Percentiles rank a stretch among this genome's conserved stretches.
Conservation (phyloP, 805 yeast genomes). For the Sporopachydermia lactativora region DNA sequence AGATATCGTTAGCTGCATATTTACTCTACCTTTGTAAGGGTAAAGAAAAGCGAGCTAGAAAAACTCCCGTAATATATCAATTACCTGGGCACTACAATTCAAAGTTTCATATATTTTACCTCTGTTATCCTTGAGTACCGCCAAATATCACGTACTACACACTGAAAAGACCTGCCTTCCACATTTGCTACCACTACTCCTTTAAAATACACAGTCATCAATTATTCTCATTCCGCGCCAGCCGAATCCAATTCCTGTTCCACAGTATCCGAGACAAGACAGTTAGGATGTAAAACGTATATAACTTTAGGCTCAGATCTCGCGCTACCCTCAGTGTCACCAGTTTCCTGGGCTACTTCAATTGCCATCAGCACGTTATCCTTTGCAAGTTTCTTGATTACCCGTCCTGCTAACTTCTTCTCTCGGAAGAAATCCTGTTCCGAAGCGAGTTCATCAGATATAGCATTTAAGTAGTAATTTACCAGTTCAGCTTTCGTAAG, state of each 20-base stretch:
- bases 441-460: conserved; percentile 53
- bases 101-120: no score
- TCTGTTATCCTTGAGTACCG: no score
- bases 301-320: conserved; percentile 22
- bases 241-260: neutral
- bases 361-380: conserved; percentile 72
- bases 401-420: conserved; percentile 59
- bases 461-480: conserved; percentile 69
- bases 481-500: conserved; percentile 53
- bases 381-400: conserved; percentile 67
- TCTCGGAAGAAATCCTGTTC: conserved; percentile 64
- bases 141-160: no score
- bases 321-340: conserved; percentile 13
- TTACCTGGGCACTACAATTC: no score
- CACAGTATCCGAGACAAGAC: conserved; percentile 48
- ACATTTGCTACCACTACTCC: no score
- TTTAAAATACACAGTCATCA: neutral
- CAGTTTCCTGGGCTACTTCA: conserved; percentile 19
- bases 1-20: no score
- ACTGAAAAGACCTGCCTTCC: no score
- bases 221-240: no score
- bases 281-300: conserved; percentile 65
- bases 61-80: no score
- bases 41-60: no score
- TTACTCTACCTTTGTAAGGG: no score